These are phyloP conservation scores for Sphagnum tenellum DNA, from an alignment of 225 moss, liverwort and hornwort genomes.

Conservation along the genomic window DNA sequence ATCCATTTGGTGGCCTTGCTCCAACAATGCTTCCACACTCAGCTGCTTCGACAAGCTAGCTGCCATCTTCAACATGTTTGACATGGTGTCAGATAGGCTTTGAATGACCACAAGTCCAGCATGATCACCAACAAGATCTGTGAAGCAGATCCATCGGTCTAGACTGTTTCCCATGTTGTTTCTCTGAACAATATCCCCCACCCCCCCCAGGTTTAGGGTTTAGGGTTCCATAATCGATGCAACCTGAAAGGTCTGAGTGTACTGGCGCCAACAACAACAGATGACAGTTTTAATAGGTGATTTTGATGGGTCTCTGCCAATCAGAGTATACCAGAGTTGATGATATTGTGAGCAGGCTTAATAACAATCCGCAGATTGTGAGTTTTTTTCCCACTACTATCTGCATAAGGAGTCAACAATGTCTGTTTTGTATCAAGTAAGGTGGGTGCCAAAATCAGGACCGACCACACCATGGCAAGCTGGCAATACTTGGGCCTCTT, in stretches of 20 bases:
- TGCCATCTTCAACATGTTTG: conserved; percentile 21
- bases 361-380: conserved; percentile 7
- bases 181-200: background rate
- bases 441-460: conserved; percentile 15
- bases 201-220: too few species aligned
- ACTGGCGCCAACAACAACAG: too few species aligned
- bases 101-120: conserved; percentile 8
- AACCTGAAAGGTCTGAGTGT: too few species aligned
- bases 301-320: too few species aligned
- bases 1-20: conserved; percentile 16
- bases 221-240: too few species aligned
- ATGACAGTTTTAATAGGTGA: too few species aligned
- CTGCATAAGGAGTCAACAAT: background rate
- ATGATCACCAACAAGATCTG: conserved; percentile 20
- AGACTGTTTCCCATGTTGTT: conserved; percentile 6
- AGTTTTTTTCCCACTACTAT: background rate
- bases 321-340: background rate
- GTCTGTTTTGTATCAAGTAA: conserved; percentile 5
- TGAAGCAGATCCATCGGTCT: conserved; percentile 17
- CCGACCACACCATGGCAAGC: conserved; percentile 21
- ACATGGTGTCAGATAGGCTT: conserved; percentile 7
- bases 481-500: conserved; percentile 17
- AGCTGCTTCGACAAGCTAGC: conserved; percentile 18
- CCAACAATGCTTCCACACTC: conserved; percentile 9
- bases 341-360: background rate